Evolutionary conservation across 129 eudicot genomes (phyloP), one percentile per base, ranked within the genome.

Genomic region (Centrapalus pauciflorus): DNA sequence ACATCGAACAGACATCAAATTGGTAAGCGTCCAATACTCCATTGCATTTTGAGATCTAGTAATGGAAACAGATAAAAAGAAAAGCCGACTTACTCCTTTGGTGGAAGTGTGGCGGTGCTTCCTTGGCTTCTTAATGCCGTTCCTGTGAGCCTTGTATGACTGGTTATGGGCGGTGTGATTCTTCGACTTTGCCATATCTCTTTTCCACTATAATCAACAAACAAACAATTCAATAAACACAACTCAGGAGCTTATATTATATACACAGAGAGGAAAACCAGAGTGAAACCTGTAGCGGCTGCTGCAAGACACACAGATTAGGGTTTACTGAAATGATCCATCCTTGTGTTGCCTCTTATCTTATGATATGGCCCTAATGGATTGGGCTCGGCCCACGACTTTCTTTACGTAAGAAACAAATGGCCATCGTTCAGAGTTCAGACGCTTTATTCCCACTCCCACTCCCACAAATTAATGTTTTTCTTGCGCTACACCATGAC

Each of bases 131-230:
- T 90, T 90, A 82, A 90, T 90, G 1, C 97, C 97, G 41, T 90
- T 90, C 62, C 70, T 75, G 79, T 89, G 97, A 40, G 96, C 96
- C 79, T 88, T 88, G 76, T 48, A 13, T 2, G 96, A 88, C 81
- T 88, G 96, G 75, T 88, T 88, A 72, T 88, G 96, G 3, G 96
- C 96, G 12, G 96, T 88, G 81, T 88, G 96, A 72, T 88, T 88
- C 96, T 82, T 88, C 78, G 88, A 85, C 69, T 87, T 87, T 5
- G 95, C 95, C 90, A 87, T 87, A 49, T 64, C 54, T 59, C 38
- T 11, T n/a, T 43, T 41, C 7, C 54, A 74, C 24, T 26, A 49
- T 19, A 7, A 61, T 72, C 7, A 72, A 61, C 1, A 61, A 69
- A 61, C 28, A 9, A 24, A 60, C 23, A 35, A 61, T 13, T n/a